Evolutionary conservation across 2,329 filamentous ascomycete species (phyloP), one percentile per base, ranked within the genome.

Genomic region (Penicillium sp.): DNA sequence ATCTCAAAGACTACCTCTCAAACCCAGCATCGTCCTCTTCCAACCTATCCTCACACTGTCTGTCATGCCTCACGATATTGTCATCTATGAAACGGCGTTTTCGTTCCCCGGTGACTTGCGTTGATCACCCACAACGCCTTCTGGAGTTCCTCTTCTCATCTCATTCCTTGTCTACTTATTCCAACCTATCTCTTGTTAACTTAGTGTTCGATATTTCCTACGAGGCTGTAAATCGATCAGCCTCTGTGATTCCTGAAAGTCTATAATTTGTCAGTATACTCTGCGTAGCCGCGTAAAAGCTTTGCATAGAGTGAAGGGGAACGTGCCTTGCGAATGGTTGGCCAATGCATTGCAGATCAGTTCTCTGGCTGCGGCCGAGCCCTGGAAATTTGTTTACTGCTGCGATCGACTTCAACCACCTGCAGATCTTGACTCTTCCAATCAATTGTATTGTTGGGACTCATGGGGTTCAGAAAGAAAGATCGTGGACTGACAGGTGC

Each of bases 1-100:
- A 39, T 46, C 27, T 21, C 8, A 31, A 52, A 43, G 10, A 32
- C 31, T 36, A 38, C 45, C 27, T 54, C 42, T 51, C 50, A 48
- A 47, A 55, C 49, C 49, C 49, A 58, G 48, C 49, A 47, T 46
- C 29, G 42, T 39, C 29, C 39, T 8, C n/a, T 47, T 29, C 39
- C 48, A 52, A 49, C 24, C 24, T 47, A 49, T 54, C 52, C 48
- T 57, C 53, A 59, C 57, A 54, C 62, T 60, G 56, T 60, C 59
- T 47, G 48, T 64, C 50, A 67, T 64, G 65, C 52, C 56, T 67
- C 57, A 67, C 56, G 65, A 67, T 56, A 47, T 58, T 47, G 31
- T 52, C 43, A 60, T 60, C 52, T 61, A 57, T 48, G 59, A 63
- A 56, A 49, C 52, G 63, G 64, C 63, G 63, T 66, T 61, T 55